Percentiles rank a stretch among this genome's conserved stretches.
These are phyloP conservation scores for Fusarium sp. DNA, from an alignment of 2,329 filamentous ascomycete genomes.

Conservation along the genomic window DNA sequence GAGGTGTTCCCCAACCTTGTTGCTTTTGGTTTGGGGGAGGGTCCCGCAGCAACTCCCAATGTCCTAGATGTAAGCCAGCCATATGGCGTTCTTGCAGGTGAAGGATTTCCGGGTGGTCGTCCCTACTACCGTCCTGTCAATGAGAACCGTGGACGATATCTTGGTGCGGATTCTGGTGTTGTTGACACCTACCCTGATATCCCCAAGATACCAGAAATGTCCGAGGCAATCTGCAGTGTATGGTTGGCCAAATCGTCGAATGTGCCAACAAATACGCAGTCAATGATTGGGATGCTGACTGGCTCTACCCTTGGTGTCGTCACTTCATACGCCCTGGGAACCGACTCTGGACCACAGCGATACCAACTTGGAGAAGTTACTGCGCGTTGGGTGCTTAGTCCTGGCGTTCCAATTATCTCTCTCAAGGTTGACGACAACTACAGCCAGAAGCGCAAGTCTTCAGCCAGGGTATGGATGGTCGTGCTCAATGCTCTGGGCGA, in stretches of 20 bases:
- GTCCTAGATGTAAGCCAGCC: constrained; percentile 90
- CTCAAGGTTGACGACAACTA: constrained; percentile 87
- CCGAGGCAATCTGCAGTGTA: constrained; percentile 78
- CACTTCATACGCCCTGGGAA: constrained; percentile 80
- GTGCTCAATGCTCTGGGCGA: constrained; percentile 95
- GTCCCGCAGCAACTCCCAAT: constrained; percentile 82
- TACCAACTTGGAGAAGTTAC: constrained; percentile 81
- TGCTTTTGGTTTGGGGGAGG: constrained; percentile 81
- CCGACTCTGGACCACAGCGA: constrained; percentile 65
- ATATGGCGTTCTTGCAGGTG: constrained; percentile 84
- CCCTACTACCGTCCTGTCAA: constrained; percentile 79
- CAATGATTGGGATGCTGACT: constrained; percentile 81
- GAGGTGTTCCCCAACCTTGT: constrained; percentile 78
- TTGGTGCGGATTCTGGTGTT: constrained; percentile 69
- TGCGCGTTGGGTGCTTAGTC: constrained; percentile 88
- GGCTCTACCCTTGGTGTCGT: constrained; percentile 87
- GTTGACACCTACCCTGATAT: constrained; percentile 76
- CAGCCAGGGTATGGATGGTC: constrained; percentile 86
- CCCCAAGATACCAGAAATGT: constrained; percentile 75
- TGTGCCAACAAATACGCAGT: constrained; percentile 76
- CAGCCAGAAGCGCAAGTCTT: constrained; percentile 72
- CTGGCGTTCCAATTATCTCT: constrained; percentile 89
- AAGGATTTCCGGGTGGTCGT: constrained; percentile 85
- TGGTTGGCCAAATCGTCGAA: constrained; percentile 89
- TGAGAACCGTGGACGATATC: constrained; percentile 80